Percentiles rank a stretch among this genome's conserved stretches.
phyloP scores from a whole-genome alignment of 1,284 basidiomycete species.

The Mrakiaceae sp. region DNA sequence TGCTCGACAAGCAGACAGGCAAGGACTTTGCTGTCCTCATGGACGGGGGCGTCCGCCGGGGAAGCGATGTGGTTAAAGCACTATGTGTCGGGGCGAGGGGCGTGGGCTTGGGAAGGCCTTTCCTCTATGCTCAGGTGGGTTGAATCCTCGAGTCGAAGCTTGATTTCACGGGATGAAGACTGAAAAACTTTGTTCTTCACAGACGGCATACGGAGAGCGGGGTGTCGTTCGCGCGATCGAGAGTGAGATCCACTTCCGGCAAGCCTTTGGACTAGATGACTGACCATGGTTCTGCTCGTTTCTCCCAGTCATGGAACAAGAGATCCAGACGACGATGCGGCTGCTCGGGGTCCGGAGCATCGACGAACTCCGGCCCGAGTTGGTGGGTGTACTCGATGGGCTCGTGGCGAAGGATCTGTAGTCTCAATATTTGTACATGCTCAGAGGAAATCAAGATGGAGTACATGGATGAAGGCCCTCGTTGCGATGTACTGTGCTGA shows the following conservation, averaged over 20 bases:
- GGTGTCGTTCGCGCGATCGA: conserved; percentile 37
- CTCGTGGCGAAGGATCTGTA: conserved; percentile 2
- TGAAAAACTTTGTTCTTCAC: too few species aligned
- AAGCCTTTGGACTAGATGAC: conserved; percentile 20
- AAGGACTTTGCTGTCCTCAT: conserved; percentile 48
- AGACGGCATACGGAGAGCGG: conserved; percentile 32
- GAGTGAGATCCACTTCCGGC: conserved; percentile 25
- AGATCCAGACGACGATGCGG: conserved; percentile 69
- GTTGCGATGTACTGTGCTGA: too few species aligned
- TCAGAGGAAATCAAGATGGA: neutral
- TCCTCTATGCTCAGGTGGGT: conserved; percentile 32
- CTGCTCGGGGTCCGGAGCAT: conserved; percentile 51
- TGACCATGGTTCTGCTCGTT: conserved; percentile 21
- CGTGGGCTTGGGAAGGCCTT: conserved; percentile 34
- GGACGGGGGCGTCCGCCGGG: conserved; percentile 38
- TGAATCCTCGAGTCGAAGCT: neutral
- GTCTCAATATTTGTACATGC: neutral
- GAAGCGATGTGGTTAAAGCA: conserved; percentile 38
- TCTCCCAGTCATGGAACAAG: conserved; percentile 53
- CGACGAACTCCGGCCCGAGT: conserved; percentile 27
- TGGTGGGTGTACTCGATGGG: conserved; percentile 27
- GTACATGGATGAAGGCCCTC: neutral
- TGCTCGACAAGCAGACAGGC: conserved; percentile 37
- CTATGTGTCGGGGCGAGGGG: conserved; percentile 40
- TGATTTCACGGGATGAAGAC: conserved; percentile 24